phyloP scores from a whole-genome alignment of 495 filamentous ascomycete species.

The Penicillium desertorum region DNA sequence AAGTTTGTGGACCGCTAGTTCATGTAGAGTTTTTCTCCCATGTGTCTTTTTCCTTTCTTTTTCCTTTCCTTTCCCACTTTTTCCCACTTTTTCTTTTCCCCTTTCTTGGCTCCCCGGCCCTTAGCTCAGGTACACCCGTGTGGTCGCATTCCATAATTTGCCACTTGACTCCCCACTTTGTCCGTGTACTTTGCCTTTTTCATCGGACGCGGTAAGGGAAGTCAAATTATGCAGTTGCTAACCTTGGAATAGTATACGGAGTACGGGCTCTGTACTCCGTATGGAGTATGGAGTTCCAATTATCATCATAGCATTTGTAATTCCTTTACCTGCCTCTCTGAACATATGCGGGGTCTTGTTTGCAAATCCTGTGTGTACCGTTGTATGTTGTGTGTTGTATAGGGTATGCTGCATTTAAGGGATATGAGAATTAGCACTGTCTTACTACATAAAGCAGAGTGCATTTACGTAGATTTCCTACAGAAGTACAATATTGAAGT shows the following conservation, averaged over 20 bases:
- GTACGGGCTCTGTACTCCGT: too few species aligned
- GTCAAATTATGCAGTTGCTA: conserved; percentile 7
- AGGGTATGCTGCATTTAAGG: not conserved
- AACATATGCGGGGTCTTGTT: not conserved
- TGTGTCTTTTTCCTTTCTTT: conserved; percentile 14
- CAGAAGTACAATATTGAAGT: not conserved
- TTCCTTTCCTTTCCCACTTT: conserved; percentile 9
- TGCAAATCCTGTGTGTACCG: conserved; percentile 1
- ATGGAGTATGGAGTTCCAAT: not conserved
- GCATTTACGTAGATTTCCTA: not conserved
- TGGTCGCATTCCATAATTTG: conserved; percentile 1
- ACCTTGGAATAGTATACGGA: not conserved
- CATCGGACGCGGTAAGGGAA: conserved; percentile 2
- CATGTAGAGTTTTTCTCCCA: conserved; percentile 17
- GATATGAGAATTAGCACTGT: not conserved
- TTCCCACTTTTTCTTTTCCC: conserved; percentile 1
- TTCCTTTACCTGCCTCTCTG: conserved; percentile 5
- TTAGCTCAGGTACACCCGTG: conserved; percentile 16
- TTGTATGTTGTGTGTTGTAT: not conserved
- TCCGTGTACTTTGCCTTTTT: not conserved
- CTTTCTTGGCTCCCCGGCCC: conserved; percentile 12
- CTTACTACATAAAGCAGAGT: conserved; percentile 2
- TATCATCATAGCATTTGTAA: conserved; percentile 3
- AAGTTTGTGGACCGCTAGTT: conserved; percentile 28
- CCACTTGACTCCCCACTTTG: conserved; percentile 8